A percentile compares a stretch with the other conserved stretches of the same genome.
phyloP scores from a whole-genome alignment of 805 yeast genomes.

The Wickerhamiella hasegawae region DNA sequence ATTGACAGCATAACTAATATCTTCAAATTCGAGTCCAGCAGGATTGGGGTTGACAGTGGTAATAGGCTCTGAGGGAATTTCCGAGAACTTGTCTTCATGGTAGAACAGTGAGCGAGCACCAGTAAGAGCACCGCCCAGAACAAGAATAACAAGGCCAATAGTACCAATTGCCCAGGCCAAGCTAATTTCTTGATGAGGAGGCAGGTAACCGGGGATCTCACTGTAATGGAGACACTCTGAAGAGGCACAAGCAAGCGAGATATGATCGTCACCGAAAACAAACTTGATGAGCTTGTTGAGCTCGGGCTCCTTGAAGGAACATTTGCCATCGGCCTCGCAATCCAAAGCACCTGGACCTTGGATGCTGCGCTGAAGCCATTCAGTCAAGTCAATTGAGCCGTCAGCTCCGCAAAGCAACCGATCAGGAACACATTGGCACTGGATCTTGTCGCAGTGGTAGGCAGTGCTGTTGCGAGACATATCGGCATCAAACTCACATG shows the following conservation, averaged over 20 bases:
- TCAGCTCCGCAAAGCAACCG: slow-evolving; percentile 86
- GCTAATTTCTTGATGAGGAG: slow-evolving; percentile 34
- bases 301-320: slow-evolving; percentile 83
- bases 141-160: slow-evolving; percentile 11
- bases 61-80: slow-evolving; percentile 4
- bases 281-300: slow-evolving; percentile 84
- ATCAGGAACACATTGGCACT: slow-evolving; percentile 85
- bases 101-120: slow-evolving; percentile 4
- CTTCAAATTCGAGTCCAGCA: slow-evolving; percentile 60
- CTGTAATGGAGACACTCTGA: slow-evolving; percentile 89
- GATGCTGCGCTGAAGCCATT: slow-evolving; percentile 78
- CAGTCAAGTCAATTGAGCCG: slow-evolving; percentile 90
- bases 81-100: slow-evolving; percentile 1
- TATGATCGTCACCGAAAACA: slow-evolving; percentile 90
- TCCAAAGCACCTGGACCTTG: slow-evolving; percentile 85
- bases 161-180: slow-evolving; percentile 12
- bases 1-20: slow-evolving; percentile 46
- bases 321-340: slow-evolving; percentile 50
- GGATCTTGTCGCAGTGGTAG: slow-evolving; percentile 59
- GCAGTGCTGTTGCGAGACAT: slow-evolving; percentile 47
- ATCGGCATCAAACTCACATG: slow-evolving; percentile 60
- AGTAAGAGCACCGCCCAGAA: slow-evolving; percentile 7
- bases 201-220: slow-evolving; percentile 78
- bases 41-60: slow-evolving; percentile 26
- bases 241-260: slow-evolving; percentile 62